These are phyloP conservation scores for Omphalotus olearius DNA, from an alignment of 1,284 basidiomycete genomes.

Conservation along the genomic window DNA sequence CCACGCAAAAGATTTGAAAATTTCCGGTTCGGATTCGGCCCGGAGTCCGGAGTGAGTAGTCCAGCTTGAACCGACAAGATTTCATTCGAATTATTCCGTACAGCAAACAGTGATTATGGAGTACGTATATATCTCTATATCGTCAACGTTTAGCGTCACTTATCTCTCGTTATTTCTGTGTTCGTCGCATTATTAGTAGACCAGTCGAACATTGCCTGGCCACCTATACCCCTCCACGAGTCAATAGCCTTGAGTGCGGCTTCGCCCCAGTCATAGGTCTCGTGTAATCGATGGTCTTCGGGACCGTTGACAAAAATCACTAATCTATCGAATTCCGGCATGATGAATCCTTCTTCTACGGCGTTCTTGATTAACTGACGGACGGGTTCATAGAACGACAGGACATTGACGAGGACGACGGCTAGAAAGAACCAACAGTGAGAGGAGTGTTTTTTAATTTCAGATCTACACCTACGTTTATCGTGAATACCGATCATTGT, in stretches of 20 bases:
- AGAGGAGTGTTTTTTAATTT: neutral
- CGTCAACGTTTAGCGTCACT: too few relatives aligned
- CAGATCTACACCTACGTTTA: conserved; percentile 54
- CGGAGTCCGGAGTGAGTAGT: too few relatives aligned
- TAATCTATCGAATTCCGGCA: conserved; percentile 51
- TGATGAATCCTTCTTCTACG: conserved; percentile 74
- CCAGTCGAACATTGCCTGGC: conserved; percentile 38
- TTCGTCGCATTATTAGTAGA: conserved; percentile 16
- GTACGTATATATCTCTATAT: too few relatives aligned
- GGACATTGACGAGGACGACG: conserved; percentile 80
- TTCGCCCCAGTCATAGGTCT: conserved; percentile 72
- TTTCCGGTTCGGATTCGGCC: too few relatives aligned
- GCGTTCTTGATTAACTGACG: conserved; percentile 66
- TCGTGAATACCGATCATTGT: conserved; percentile 87
- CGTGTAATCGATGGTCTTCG: conserved; percentile 46
- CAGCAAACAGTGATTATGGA: too few relatives aligned
- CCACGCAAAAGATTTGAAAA: too few relatives aligned
- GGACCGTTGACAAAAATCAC: conserved; percentile 75
- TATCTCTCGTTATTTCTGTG: too few relatives aligned
- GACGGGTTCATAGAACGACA: conserved; percentile 76
- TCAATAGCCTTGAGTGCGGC: conserved; percentile 66
- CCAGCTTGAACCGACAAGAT: too few relatives aligned
- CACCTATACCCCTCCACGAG: conserved; percentile 44
- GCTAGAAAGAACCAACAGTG: conserved; percentile 36
- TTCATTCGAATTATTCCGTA: too few relatives aligned